Evolutionary conservation across 2,329 filamentous ascomycete species (phyloP).

Genomic region (Metarhizium anisopliae): DNA sequence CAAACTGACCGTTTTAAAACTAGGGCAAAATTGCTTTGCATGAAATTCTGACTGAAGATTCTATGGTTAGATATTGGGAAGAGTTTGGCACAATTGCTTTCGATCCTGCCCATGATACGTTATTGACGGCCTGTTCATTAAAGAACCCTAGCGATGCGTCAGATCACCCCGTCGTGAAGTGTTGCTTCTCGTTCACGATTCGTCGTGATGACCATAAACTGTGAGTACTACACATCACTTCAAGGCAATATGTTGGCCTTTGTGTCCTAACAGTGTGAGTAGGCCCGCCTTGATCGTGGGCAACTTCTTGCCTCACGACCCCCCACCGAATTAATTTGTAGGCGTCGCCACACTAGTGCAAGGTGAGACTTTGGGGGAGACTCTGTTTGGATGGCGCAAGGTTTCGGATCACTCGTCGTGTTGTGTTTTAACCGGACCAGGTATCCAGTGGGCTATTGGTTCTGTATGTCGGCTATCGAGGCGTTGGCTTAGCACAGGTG

Average conservation of each 20-base stretch:
- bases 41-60: slow-evolving; percentile 91
- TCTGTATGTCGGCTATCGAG: neutral
- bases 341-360: neutral
- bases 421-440: neutral
- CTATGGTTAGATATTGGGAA: slow-evolving; percentile 95
- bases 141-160: slow-evolving; percentile 69
- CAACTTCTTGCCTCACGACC: slow-evolving; percentile 87
- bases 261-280: slow-evolving; percentile 1
- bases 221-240: slow-evolving; percentile 43
- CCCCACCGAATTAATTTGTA: slow-evolving; percentile 20
- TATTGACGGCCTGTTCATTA: slow-evolving; percentile 85
- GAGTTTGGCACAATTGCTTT: slow-evolving; percentile 98
- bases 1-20: slow-evolving; percentile 6
- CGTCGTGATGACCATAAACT: slow-evolving; percentile 91
- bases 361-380: neutral
- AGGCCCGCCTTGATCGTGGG: slow-evolving; percentile 93
- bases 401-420: neutral
- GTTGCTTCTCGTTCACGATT: slow-evolving; percentile 97
- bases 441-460: neutral
- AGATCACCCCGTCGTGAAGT: slow-evolving; percentile 68
- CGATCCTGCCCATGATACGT: slow-evolving; percentile 85
- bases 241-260: too few relatives aligned
- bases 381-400: neutral
- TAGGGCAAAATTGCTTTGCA: slow-evolving; percentile 92
- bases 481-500: neutral